phyloP scores from a whole-genome alignment of 1,284 basidiomycete genomes.

The Xerocomus alliaceus region DNA sequence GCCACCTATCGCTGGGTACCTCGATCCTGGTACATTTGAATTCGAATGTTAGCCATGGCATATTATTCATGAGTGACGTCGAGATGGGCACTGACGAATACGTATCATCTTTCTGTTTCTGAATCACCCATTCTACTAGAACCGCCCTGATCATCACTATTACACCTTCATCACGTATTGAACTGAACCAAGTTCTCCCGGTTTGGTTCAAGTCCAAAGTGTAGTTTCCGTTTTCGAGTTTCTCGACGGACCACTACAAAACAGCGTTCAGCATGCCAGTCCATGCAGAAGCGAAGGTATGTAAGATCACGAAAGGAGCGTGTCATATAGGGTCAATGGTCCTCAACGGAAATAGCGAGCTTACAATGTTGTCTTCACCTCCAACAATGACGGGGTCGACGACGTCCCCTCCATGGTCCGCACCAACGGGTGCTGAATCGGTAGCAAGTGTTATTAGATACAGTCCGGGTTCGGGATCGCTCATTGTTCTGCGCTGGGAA shows the following conservation, averaged over 20 bases:
- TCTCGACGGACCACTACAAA: neutral
- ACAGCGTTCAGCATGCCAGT: neutral
- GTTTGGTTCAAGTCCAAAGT: neutral
- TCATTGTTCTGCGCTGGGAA: neutral
- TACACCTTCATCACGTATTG: neutral
- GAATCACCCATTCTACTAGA: neutral
- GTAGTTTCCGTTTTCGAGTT: neutral
- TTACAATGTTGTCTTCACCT: neutral
- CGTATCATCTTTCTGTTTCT: neutral
- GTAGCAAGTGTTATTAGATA: neutral
- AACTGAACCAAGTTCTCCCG: neutral
- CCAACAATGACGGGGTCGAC: neutral
- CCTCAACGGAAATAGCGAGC: neutral
- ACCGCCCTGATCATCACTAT: neutral
- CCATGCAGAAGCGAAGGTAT: neutral
- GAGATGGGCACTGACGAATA: neutral
- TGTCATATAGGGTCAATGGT: no score
- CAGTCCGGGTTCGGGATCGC: neutral
- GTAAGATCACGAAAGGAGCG: neutral
- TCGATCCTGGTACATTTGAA: neutral
- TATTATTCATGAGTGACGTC: neutral
- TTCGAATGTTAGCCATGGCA: no score
- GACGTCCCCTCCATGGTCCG: neutral
- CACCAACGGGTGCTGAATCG: neutral
- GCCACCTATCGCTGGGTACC: neutral